Evolutionary conservation across 208 protist species (phyloP).

Genomic region (Leishmania arabica): DNA sequence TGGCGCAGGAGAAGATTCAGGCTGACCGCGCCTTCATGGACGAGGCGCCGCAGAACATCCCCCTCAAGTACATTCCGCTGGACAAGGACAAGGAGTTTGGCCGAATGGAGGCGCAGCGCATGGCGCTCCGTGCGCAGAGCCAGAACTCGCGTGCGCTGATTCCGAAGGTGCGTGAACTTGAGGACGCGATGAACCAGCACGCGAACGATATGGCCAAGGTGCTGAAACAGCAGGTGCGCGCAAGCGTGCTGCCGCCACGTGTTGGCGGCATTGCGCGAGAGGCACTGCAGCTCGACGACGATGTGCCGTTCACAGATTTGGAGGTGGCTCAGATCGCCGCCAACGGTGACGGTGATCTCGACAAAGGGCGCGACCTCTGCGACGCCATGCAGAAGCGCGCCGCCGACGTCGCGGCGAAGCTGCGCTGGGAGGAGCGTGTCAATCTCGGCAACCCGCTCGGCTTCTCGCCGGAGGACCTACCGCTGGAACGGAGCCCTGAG

Average conservation of each 20-base stretch:
- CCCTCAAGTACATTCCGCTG: constrained; percentile 63
- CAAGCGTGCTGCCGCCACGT: constrained; percentile 38
- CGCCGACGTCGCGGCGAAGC: constrained; percentile 57
- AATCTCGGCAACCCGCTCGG: constrained; percentile 62
- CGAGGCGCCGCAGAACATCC: constrained; percentile 60
- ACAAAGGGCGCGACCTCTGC: constrained; percentile 46
- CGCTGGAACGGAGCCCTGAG: constrained; percentile 50
- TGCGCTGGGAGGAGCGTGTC: constrained; percentile 60
- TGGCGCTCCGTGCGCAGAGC: constrained; percentile 43
- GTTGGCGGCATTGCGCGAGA: constrained; percentile 54
- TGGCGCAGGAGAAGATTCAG: constrained; percentile 74
- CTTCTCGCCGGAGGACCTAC: constrained; percentile 64
- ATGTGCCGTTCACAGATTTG: constrained; percentile 71
- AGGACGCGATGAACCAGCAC: constrained; percentile 72
- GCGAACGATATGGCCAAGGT: constrained; percentile 51
- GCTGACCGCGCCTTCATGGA: constrained; percentile 72
- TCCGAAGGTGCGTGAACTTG: constrained; percentile 49
- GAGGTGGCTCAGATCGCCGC: constrained; percentile 66
- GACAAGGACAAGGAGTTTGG: constrained; percentile 67
- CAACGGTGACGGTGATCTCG: constrained; percentile 53
- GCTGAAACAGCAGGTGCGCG: constrained; percentile 52
- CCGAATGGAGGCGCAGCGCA: constrained; percentile 66
- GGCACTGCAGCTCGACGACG: constrained; percentile 68
- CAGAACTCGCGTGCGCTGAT: constrained; percentile 35
- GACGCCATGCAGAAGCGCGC: constrained; percentile 74